phyloP scores from a whole-genome alignment of 352 stramenopile species.

The Globisporangium paroecandrum region DNA sequence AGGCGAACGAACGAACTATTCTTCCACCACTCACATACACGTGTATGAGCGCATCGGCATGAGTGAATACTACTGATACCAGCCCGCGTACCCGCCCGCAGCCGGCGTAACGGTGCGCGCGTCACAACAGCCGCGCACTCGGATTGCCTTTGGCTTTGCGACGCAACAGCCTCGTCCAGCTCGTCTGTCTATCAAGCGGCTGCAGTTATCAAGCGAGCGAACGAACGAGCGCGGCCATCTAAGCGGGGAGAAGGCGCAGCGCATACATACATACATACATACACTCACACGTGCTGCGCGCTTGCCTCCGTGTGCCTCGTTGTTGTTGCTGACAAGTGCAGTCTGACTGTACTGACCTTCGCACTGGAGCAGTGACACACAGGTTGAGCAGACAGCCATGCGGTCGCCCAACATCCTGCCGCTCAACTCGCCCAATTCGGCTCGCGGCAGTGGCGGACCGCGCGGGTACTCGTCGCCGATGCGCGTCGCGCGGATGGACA shows the following conservation, averaged over 20 bases:
- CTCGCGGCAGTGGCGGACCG: background rate
- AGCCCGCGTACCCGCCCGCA: too few relatives aligned
- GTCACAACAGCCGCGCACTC: background rate
- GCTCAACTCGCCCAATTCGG: slow-evolving; percentile 5
- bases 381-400: slow-evolving; percentile 1
- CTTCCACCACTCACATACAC: background rate
- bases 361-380: too few relatives aligned
- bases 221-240: too few relatives aligned
- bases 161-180: background rate
- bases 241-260: background rate
- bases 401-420: slow-evolving; percentile 10
- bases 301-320: too few relatives aligned
- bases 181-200: background rate
- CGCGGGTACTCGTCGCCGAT: slow-evolving; percentile 13
- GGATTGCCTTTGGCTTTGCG: background rate
- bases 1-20: too few relatives aligned
- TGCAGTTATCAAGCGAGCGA: background rate
- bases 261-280: background rate
- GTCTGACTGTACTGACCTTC: too few relatives aligned
- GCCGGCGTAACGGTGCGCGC: background rate
- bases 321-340: background rate
- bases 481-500: slow-evolving; percentile 7
- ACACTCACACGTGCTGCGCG: too few relatives aligned
- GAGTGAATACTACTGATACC: too few relatives aligned
- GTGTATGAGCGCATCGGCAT: background rate